Conservation (phyloP, 345 rosid genomes). For the Arabidopsis suecica region DNA sequence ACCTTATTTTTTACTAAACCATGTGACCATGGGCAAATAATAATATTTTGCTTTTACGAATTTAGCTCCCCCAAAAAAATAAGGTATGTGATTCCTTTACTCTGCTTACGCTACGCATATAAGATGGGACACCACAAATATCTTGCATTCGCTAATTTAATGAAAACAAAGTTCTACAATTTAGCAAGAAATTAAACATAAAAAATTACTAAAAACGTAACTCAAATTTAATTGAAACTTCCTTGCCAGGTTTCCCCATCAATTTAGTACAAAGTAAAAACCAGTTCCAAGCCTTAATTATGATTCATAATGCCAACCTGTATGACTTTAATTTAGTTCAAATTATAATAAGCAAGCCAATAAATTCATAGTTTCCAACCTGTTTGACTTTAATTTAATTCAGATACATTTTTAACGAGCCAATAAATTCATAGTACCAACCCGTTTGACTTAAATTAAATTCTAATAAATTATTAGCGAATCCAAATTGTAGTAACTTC, state of each 20-base stretch:
- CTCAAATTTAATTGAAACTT: not conserved
- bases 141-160: not conserved
- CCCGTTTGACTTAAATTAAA: constrained; percentile 23
- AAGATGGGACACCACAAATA: constrained; percentile 12
- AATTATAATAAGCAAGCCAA: not conserved
- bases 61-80: not conserved
- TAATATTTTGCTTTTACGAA: constrained; percentile 12
- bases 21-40: constrained; percentile 10
- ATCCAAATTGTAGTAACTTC: constrained; percentile 15
- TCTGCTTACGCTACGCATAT: not conserved
- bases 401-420: not conserved
- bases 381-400: constrained; percentile 26
- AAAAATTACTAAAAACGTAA: not conserved
- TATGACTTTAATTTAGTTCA: constrained; percentile 27
- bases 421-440: constrained; percentile 29
- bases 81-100: constrained; percentile 42
- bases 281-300: constrained; percentile 1
- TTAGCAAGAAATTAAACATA: not conserved
- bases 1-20: constrained; percentile 20
- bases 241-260: not conserved
- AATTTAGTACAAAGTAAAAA: not conserved
- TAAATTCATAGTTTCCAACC: constrained; percentile 26
- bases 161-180: not conserved
- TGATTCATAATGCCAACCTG: constrained; percentile 13
- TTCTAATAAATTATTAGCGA: not conserved